phyloP scores from a whole-genome alignment of 352 stramenopile genomes.

The Elongisporangium senticosum region DNA sequence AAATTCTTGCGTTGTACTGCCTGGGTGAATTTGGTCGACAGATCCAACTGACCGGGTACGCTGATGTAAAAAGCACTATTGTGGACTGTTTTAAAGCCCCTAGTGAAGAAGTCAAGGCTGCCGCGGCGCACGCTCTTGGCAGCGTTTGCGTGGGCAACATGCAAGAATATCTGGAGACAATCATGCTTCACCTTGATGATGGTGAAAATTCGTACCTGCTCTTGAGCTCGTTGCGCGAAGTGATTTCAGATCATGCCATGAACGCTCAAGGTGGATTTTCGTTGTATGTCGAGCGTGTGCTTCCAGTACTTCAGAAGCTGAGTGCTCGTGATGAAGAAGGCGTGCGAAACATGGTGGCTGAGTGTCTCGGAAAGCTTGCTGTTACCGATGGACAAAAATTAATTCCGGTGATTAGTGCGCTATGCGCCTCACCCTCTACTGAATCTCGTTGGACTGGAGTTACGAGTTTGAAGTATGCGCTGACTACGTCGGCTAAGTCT shows the following conservation, averaged over 20 bases:
- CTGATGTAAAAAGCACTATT: conserved; percentile 88
- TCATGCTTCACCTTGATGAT: conserved; percentile 91
- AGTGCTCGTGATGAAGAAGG: conserved; percentile 93
- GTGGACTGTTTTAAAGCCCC: conserved; percentile 82
- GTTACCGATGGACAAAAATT: conserved; percentile 87
- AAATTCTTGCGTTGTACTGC: conserved; percentile 91
- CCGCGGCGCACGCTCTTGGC: conserved; percentile 94
- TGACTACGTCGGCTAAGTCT: conserved; percentile 34
- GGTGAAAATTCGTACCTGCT: conserved; percentile 94
- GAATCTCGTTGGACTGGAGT: conserved; percentile 88
- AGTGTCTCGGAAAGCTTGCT: conserved; percentile 94
- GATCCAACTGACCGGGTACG: conserved; percentile 80
- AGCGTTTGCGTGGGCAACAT: conserved; percentile 94
- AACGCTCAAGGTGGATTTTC: conserved; percentile 72
- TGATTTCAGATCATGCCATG: conserved; percentile 85
- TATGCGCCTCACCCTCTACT: conserved; percentile 53
- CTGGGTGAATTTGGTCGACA: conserved; percentile 94
- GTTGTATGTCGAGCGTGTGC: conserved; percentile 79
- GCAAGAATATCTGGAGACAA: conserved; percentile 82
- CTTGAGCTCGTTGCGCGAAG: conserved; percentile 94
- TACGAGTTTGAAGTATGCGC: conserved; percentile 90
- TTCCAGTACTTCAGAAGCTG: conserved; percentile 93
- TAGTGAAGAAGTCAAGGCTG: conserved; percentile 94
- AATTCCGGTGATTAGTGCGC: conserved; percentile 85
- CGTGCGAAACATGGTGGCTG: conserved; percentile 96